These are phyloP conservation scores for Mrakia blollopis DNA, from an alignment of 768 basidiomycete species.

Conservation along the genomic window DNA sequence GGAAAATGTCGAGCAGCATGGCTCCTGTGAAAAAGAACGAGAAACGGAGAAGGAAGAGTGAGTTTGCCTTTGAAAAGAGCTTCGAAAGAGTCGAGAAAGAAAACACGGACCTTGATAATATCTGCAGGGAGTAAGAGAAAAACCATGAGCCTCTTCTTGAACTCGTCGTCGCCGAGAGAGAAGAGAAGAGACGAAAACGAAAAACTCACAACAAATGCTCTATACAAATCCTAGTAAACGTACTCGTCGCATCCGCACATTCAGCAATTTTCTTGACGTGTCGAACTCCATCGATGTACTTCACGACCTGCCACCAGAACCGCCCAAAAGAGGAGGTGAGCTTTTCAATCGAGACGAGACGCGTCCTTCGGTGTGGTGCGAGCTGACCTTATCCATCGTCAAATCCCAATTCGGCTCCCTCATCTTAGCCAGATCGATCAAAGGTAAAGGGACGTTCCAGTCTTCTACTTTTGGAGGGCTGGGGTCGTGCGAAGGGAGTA, in stretches of 20 bases:
- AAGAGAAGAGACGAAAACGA: too few species aligned
- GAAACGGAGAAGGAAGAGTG: background rate
- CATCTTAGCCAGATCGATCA: slow-evolving; percentile 74
- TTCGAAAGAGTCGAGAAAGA: background rate
- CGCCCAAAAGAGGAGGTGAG: too few species aligned
- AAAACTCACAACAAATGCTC: slow-evolving; percentile 77
- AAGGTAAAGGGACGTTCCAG: slow-evolving; percentile 90
- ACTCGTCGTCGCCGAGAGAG: too few species aligned
- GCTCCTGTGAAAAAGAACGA: slow-evolving; percentile 49
- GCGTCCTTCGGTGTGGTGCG: background rate
- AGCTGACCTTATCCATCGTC: slow-evolving; percentile 72
- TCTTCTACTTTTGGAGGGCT: slow-evolving; percentile 85
- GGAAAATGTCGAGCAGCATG: slow-evolving; percentile 95
- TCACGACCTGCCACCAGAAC: slow-evolving; percentile 34
- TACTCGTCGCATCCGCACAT: slow-evolving; percentile 79
- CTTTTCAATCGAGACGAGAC: too few species aligned
- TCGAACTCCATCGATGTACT: slow-evolving; percentile 81
- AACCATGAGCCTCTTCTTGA: too few species aligned
- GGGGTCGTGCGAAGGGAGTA: slow-evolving; percentile 39
- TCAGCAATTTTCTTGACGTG: slow-evolving; percentile 87
- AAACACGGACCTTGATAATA: slow-evolving; percentile 68
- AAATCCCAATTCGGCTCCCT: slow-evolving; percentile 94
- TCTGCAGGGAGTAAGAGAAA: too few species aligned
- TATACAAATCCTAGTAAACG: slow-evolving; percentile 76
- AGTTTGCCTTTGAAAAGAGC: background rate